Percentiles rank a stretch among this genome's conserved stretches.
phyloP scores from a whole-genome alignment of 1,139 yeast species.

The Wickerhamiella infanticola region DNA sequence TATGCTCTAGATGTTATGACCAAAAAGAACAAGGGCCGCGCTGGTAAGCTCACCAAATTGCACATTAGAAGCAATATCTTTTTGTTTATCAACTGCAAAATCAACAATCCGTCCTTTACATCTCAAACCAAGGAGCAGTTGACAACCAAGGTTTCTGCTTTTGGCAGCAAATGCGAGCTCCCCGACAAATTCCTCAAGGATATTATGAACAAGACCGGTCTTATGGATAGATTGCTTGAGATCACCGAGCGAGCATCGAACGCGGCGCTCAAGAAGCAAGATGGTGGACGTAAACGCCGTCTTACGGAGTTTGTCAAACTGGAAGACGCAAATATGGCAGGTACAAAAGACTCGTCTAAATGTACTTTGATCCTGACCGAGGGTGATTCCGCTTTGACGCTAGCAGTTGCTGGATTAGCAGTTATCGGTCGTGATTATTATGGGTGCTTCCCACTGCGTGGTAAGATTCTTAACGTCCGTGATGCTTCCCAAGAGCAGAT shows the following conservation, averaged over 20 bases:
- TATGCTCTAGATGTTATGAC: constrained; percentile 60
- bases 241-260: constrained; percentile 81
- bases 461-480: constrained; percentile 86
- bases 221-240: constrained; percentile 66
- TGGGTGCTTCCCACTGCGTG: constrained; percentile 92
- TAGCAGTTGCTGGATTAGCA: constrained; percentile 87
- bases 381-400: constrained; percentile 90
- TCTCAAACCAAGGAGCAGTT: constrained; percentile 96
- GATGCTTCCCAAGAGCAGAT: constrained; percentile 94
- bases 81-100: constrained; percentile 74
- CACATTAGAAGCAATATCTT: constrained; percentile 88
- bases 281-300: constrained; percentile 82
- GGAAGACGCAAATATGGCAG: constrained; percentile 95
- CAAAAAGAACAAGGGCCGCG: constrained; percentile 42
- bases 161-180: constrained; percentile 69
- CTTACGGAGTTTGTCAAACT: constrained; percentile 81
- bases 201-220: constrained; percentile 52
- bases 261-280: constrained; percentile 77
- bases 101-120: constrained; percentile 94
- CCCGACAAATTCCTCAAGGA: constrained; percentile 64
- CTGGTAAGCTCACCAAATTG: constrained; percentile 51
- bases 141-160: constrained; percentile 75
- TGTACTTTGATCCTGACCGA: constrained; percentile 91
- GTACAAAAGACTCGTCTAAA: constrained; percentile 79
- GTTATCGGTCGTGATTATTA: constrained; percentile 93